Percentiles rank a stretch among this genome's conserved stretches.
Conservation (phyloP, 2,329 filamentous ascomycete genomes). For the Penicillium aurantiogriseum region DNA sequence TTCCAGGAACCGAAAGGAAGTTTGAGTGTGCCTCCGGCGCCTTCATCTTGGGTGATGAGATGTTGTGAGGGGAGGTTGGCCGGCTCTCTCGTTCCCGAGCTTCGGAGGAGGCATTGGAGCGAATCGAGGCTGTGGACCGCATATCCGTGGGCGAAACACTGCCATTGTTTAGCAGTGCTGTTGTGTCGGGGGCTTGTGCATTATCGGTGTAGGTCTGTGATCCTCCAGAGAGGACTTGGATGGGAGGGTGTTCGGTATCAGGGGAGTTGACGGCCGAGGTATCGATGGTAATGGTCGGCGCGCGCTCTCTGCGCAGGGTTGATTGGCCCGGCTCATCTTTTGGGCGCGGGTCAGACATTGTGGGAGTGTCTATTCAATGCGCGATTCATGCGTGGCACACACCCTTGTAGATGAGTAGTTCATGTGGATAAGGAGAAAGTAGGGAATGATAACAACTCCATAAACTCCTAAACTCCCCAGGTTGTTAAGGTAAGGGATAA, state of each 20-base stretch:
- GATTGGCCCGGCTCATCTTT: slow-evolving; percentile 25
- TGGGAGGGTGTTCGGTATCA: slow-evolving; percentile 34
- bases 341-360: slow-evolving; percentile 33
- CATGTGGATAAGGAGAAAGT: slow-evolving; percentile 8
- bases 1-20: slow-evolving; percentile 62
- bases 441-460: background rate
- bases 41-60: slow-evolving; percentile 61
- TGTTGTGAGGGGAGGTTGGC: slow-evolving; percentile 66
- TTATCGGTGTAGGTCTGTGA: slow-evolving; percentile 41
- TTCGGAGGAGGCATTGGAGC: slow-evolving; percentile 58
- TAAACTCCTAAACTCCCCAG: background rate
- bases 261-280: slow-evolving; percentile 52
- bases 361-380: slow-evolving; percentile 11
- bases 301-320: slow-evolving; percentile 43
- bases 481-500: background rate
- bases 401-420: slow-evolving; percentile 1
- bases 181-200: slow-evolving; percentile 32
- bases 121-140: slow-evolving; percentile 53
- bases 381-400: slow-evolving; percentile 16
- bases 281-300: slow-evolving; percentile 58
- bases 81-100: slow-evolving; percentile 53
- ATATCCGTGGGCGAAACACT: slow-evolving; percentile 50
- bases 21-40: slow-evolving; percentile 52
- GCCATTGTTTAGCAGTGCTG: slow-evolving; percentile 30
- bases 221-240: slow-evolving; percentile 37